These are phyloP conservation scores for Acacia acuminata DNA, from an alignment of 306 rosid species.

Conservation along the genomic window DNA sequence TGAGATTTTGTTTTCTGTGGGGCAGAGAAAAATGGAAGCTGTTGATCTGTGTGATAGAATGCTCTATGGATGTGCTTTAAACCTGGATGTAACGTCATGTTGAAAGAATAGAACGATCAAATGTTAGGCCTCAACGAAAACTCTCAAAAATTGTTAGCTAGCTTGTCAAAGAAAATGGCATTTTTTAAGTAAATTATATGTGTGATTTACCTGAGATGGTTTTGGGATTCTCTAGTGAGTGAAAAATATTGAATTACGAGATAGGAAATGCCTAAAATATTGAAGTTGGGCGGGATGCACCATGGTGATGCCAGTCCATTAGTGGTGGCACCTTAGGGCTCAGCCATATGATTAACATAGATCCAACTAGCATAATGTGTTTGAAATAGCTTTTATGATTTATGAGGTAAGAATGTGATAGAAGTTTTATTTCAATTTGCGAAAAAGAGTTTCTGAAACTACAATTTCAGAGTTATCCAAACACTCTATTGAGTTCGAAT, in stretches of 20 bases:
- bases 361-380: background rate
- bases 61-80: background rate
- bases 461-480: too few species aligned
- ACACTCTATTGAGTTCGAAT: background rate
- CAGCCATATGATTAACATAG: background rate
- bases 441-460: too few species aligned
- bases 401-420: too few species aligned
- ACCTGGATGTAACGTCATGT: background rate
- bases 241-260: background rate
- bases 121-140: background rate
- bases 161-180: background rate
- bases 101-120: background rate
- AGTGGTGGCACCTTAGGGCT: too few species aligned
- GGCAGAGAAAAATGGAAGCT: background rate
- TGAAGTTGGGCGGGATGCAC: too few species aligned
- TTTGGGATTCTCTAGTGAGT: background rate
- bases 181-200: background rate
- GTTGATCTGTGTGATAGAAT: background rate
- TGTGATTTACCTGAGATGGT: background rate
- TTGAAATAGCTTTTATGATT: too few species aligned
- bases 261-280: background rate
- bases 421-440: too few species aligned
- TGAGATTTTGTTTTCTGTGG: background rate
- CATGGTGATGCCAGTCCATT: too few species aligned
- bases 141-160: background rate